phyloP scores from a whole-genome alignment of 345 rosid genomes.

The Theobroma cacao region DNA sequence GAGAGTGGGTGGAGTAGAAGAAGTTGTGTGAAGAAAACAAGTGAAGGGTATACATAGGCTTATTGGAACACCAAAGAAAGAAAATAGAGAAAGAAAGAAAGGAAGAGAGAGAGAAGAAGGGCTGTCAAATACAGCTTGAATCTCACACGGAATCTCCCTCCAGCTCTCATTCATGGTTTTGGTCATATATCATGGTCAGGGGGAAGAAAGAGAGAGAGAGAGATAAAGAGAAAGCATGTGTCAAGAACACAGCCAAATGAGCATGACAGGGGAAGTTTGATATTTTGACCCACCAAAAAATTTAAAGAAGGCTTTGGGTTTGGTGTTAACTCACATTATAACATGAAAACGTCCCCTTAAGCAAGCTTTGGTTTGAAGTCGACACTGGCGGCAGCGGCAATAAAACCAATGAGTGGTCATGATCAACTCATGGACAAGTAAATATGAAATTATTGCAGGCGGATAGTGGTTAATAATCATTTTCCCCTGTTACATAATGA shows the following conservation, averaged over 20 bases:
- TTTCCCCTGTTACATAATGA: no score
- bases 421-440: no score
- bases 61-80: no score
- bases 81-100: not conserved
- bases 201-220: no score
- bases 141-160: conserved; percentile 44
- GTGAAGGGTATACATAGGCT: conserved; percentile 35
- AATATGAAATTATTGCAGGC: no score
- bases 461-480: no score
- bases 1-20: not conserved
- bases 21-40: conserved; percentile 22
- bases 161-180: conserved; percentile 46
- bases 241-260: not conserved
- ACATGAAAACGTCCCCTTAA: conserved; percentile 18
- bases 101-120: not conserved
- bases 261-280: not conserved
- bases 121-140: conserved; percentile 54
- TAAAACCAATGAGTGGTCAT: no score
- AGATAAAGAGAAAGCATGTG: conserved; percentile 26
- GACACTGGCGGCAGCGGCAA: no score
- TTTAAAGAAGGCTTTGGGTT: not conserved
- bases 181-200: not conserved
- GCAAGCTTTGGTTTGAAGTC: no score
- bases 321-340: not conserved
- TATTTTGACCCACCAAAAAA: conserved; percentile 15